Evolutionary conservation across 306 rosid species (phyloP).

Genomic region (Fragaria ananassa): DNA sequence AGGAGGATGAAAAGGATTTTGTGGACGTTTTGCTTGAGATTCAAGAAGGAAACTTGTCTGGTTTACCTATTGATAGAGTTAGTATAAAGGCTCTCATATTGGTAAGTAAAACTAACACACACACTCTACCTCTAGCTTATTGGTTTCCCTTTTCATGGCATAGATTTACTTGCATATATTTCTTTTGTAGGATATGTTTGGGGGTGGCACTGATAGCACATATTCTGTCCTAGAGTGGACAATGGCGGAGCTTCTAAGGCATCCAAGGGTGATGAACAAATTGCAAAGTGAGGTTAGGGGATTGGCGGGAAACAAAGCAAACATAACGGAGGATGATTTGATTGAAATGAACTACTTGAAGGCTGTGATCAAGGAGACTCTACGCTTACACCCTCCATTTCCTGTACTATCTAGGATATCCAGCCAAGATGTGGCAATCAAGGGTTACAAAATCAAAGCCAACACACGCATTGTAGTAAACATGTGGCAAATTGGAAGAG

Average conservation of each 20-base stretch:
- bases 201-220: slow-evolving; percentile 15
- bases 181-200: slow-evolving; percentile 8
- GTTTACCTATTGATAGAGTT: slow-evolving; percentile 36
- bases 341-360: slow-evolving; percentile 16
- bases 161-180: background rate
- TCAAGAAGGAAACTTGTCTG: slow-evolving; percentile 25
- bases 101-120: slow-evolving; percentile 22
- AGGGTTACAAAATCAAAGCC: background rate
- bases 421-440: background rate
- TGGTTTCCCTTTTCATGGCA: background rate
- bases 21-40: slow-evolving; percentile 51
- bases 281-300: slow-evolving; percentile 14
- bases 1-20: slow-evolving; percentile 9
- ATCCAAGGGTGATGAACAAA: slow-evolving; percentile 16
- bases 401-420: slow-evolving; percentile 3
- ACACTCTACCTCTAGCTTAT: background rate
- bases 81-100: slow-evolving; percentile 39
- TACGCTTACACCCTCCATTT: slow-evolving; percentile 17
- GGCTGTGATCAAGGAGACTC: slow-evolving; percentile 39
- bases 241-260: slow-evolving; percentile 16
- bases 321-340: slow-evolving; percentile 8
- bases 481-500: slow-evolving; percentile 40
- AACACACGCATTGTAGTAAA: background rate
- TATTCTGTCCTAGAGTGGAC: slow-evolving; percentile 9
- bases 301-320: background rate